Percentiles rank a stretch among this genome's conserved stretches.
Evolutionary conservation across 352 stramenopile genomes (phyloP).

Genomic region (Phytopythium kandeliae): DNA sequence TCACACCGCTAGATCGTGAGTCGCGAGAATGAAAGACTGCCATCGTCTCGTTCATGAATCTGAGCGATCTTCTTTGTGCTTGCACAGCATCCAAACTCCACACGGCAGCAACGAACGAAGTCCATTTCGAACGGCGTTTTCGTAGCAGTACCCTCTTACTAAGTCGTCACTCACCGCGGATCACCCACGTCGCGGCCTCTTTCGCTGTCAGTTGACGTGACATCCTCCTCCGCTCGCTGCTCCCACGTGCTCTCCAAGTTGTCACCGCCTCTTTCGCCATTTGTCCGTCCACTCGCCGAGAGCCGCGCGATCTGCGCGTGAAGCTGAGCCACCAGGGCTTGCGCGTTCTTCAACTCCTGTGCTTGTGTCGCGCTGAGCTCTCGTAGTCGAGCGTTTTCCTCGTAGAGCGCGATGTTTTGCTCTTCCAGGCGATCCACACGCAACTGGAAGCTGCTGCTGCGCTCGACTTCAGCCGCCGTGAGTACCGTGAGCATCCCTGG

Average conservation of each 20-base stretch:
- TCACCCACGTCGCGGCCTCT: background rate
- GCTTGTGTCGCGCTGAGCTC: conserved; percentile 1
- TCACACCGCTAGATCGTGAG: too few species aligned
- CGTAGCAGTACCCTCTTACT: background rate
- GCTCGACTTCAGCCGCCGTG: background rate
- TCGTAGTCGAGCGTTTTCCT: conserved; percentile 3
- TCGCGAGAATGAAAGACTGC: too few species aligned
- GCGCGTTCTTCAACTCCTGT: conserved; percentile 1
- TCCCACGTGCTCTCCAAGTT: background rate
- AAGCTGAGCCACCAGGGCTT: background rate
- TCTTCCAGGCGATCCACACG: conserved; percentile 9
- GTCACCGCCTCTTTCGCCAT: background rate
- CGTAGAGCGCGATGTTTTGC: conserved; percentile 7
- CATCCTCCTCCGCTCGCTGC: background rate
- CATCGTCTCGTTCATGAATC: too few species aligned
- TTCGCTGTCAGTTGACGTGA: background rate
- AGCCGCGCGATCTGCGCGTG: background rate
- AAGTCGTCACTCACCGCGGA: background rate
- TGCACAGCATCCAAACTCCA: too few species aligned
- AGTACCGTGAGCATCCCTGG: background rate
- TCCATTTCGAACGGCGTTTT: background rate
- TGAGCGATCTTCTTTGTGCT: too few species aligned
- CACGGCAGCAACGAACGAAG: too few species aligned
- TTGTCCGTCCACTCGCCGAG: background rate
- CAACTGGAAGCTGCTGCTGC: conserved; percentile 9